phyloP scores from a whole-genome alignment of 495 filamentous ascomycete genomes.

The Penicillium egyptiacum region DNA sequence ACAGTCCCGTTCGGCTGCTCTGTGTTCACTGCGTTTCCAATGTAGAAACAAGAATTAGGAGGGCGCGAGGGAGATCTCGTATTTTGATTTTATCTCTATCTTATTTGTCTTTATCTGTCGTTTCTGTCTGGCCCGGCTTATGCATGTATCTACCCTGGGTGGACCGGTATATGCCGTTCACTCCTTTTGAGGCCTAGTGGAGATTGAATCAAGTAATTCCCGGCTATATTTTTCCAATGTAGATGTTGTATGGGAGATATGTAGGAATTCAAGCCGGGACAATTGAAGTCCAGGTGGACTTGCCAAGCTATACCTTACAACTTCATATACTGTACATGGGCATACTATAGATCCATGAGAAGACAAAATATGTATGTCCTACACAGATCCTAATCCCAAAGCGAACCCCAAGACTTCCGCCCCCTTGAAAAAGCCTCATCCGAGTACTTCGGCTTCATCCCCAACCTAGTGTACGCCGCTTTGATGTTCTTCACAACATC shows the following conservation, averaged over 20 bases:
- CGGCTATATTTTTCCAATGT: not conserved
- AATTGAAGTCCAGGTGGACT: not conserved
- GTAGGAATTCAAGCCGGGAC: not conserved
- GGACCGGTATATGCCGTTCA: slow-evolving; percentile 9
- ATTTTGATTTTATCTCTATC: slow-evolving; percentile 22
- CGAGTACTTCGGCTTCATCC: not conserved
- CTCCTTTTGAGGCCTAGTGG: slow-evolving; percentile 3
- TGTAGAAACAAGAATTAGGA: slow-evolving; percentile 36
- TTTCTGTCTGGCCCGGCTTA: slow-evolving; percentile 5
- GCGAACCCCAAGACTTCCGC: not conserved
- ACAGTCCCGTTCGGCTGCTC: slow-evolving; percentile 15
- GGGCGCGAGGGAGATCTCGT: slow-evolving; percentile 25
- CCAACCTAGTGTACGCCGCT: not conserved
- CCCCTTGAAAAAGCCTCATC: not conserved
- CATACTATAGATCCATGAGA: not conserved
- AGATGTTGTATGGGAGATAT: not conserved
- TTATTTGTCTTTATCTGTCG: slow-evolving; percentile 4
- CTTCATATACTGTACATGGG: not conserved
- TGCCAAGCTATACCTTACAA: not conserved
- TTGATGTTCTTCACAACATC: not conserved
- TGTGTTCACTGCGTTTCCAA: slow-evolving; percentile 21
- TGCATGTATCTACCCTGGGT: slow-evolving; percentile 10
- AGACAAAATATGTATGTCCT: not conserved
- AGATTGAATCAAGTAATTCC: slow-evolving; percentile 11
- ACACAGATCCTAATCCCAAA: not conserved